A percentile compares a stretch with the other conserved stretches of the same genome.
Conservation (phyloP, 2,329 filamentous ascomycete genomes). For the Didymella glomerata region DNA sequence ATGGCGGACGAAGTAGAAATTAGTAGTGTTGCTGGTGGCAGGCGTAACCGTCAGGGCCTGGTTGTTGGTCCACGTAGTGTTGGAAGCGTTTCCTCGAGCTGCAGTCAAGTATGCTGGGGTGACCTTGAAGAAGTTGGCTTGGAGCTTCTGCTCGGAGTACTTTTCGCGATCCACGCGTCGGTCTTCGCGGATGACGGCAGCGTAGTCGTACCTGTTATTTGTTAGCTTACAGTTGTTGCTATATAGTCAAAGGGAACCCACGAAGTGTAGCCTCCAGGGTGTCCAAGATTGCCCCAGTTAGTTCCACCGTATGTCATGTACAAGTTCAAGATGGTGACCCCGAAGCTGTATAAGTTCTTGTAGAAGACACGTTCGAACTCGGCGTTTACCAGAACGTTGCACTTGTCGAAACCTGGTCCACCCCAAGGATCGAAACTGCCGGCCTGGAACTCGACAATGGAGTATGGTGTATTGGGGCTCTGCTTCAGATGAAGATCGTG, state of each 20-base stretch:
- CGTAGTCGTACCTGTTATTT: conserved; percentile 28
- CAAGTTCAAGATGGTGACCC: conserved; percentile 72
- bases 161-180: conserved; percentile 75
- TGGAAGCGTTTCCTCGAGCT: conserved; percentile 42
- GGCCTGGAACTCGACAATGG: conserved; percentile 74
- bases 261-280: conserved; percentile 65
- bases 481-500: conserved; percentile 63
- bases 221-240: neutral
- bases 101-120: conserved; percentile 73
- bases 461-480: conserved; percentile 72
- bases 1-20: conserved; percentile 73
- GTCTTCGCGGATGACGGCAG: conserved; percentile 72
- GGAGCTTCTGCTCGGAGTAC: conserved; percentile 79
- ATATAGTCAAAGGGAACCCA: conserved; percentile 58
- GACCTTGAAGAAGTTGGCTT: conserved; percentile 77
- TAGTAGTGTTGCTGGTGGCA: conserved; percentile 63
- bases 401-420: conserved; percentile 73
- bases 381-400: conserved; percentile 70
- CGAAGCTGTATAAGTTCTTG: conserved; percentile 75
- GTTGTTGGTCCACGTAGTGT: conserved; percentile 49
- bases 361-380: conserved; percentile 82
- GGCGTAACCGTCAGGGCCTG: conserved; percentile 67
- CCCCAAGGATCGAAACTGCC: conserved; percentile 80
- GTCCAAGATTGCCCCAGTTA: conserved; percentile 76
- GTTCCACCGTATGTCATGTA: conserved; percentile 85